Evolutionary conservation across 805 yeast genomes (phyloP).

Genomic region (Phaffomyces antillensis): DNA sequence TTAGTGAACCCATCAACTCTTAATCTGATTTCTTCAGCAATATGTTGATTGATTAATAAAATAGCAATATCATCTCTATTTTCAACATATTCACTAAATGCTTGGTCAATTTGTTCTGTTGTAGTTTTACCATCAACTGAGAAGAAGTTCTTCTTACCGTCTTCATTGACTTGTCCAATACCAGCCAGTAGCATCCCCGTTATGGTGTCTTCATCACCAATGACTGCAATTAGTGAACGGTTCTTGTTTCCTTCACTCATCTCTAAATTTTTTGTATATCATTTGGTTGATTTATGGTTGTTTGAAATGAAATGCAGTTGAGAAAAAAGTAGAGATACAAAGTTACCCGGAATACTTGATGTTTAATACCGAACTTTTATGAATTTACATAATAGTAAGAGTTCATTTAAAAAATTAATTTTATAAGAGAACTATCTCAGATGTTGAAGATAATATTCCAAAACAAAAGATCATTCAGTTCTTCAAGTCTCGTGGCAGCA

Average conservation of each 20-base stretch:
- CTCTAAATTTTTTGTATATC: background rate
- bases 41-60: conserved; percentile 84
- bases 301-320: background rate
- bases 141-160: conserved; percentile 66
- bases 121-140: conserved; percentile 75
- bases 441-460: background rate
- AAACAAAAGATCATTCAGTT: background rate
- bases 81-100: conserved; percentile 68
- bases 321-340: background rate
- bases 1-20: conserved; percentile 76
- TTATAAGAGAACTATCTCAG: too few relatives aligned
- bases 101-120: conserved; percentile 64
- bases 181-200: conserved; percentile 96
- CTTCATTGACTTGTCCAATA: conserved; percentile 70
- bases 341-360: conserved; percentile 1
- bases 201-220: conserved; percentile 96
- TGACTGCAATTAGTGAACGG: conserved; percentile 82
- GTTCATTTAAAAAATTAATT: too few relatives aligned
- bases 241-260: conserved; percentile 42
- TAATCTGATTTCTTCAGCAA: conserved; percentile 84
- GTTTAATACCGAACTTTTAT: background rate
- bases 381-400: background rate
- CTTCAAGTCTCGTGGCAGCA: conserved; percentile 12
- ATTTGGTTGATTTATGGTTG: too few relatives aligned
- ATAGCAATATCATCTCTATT: conserved; percentile 88